Evolutionary conservation across 257 asterid species (phyloP).

Genomic region (Mentha longifolia): DNA sequence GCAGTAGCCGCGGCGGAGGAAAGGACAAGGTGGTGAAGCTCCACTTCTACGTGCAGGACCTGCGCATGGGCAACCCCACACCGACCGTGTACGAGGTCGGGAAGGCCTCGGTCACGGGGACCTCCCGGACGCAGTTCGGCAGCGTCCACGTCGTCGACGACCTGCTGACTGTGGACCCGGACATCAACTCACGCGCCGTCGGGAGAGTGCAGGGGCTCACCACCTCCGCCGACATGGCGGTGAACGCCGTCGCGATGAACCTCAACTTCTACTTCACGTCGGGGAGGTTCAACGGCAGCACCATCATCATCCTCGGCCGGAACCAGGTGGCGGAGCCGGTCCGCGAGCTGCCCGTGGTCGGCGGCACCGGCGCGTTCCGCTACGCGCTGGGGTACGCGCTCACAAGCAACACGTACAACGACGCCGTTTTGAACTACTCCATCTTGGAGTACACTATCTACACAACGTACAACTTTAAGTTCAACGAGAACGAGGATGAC

Average conservation of each 20-base stretch:
- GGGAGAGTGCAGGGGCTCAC: slow-evolving; percentile 54
- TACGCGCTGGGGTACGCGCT: no score
- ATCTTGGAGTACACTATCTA: no score
- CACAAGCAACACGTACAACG: no score
- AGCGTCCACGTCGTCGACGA: slow-evolving; percentile 34
- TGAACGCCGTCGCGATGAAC: no score
- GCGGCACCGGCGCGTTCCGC: no score
- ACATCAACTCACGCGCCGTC: slow-evolving; percentile 34
- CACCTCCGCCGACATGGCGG: no score
- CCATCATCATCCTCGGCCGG: slow-evolving; percentile 6
- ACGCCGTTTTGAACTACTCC: no score
- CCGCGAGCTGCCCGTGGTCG: not conserved
- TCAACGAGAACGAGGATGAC: no score
- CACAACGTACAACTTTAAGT: no score
- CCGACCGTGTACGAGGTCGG: slow-evolving; percentile 10
- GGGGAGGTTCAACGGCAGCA: slow-evolving; percentile 20
- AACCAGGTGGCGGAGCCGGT: not conserved
- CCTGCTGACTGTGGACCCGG: slow-evolving; percentile 40
- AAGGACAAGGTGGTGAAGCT: not conserved
- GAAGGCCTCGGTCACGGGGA: not conserved
- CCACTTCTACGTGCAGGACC: not conserved
- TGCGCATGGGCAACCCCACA: not conserved
- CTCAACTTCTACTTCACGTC: slow-evolving; percentile 23
- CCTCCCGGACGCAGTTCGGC: not conserved
- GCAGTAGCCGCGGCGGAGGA: no score